phyloP scores from a whole-genome alignment of 1,284 basidiomycete genomes.

The Nidula niveotomentosa region DNA sequence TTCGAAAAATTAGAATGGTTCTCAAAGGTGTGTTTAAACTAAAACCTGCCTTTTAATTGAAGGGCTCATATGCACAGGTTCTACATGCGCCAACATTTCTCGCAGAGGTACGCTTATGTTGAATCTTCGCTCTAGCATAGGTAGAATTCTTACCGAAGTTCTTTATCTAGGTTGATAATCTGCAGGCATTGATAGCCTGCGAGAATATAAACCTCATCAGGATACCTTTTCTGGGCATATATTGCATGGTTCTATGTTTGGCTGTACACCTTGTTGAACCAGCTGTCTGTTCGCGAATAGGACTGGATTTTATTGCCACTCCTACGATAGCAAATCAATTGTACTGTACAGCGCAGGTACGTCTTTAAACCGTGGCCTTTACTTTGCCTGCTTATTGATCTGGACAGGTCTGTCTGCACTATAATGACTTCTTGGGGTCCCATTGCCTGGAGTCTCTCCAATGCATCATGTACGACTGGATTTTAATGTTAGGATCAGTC shows the following conservation, averaged over 20 bases:
- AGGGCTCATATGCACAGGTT: not conserved
- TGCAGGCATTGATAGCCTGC: not conserved
- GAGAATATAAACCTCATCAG: not conserved
- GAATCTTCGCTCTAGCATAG: not conserved
- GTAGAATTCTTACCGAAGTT: not conserved
- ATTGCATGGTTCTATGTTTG: not conserved
- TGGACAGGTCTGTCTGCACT: not conserved
- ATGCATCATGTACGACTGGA: not conserved
- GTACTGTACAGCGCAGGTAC: not conserved
- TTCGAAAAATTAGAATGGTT: not conserved
- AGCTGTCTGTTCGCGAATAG: not conserved
- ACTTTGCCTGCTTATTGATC: not conserved
- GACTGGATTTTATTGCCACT: not conserved
- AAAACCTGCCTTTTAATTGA: not conserved
- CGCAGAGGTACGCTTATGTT: not conserved
- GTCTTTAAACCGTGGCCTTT: not conserved
- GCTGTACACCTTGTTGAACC: not conserved
- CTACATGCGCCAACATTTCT: not conserved
- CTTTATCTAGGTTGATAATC: not conserved
- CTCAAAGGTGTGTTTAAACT: not conserved
- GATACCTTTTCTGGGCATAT: not conserved
- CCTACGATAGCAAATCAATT: not conserved
- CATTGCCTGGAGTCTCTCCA: not conserved
- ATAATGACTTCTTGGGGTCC: not conserved
- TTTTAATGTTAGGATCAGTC: not conserved